Evolutionary conservation across 169 alveolate genomes (phyloP).

Genomic region (Babesia bigemina): DNA sequence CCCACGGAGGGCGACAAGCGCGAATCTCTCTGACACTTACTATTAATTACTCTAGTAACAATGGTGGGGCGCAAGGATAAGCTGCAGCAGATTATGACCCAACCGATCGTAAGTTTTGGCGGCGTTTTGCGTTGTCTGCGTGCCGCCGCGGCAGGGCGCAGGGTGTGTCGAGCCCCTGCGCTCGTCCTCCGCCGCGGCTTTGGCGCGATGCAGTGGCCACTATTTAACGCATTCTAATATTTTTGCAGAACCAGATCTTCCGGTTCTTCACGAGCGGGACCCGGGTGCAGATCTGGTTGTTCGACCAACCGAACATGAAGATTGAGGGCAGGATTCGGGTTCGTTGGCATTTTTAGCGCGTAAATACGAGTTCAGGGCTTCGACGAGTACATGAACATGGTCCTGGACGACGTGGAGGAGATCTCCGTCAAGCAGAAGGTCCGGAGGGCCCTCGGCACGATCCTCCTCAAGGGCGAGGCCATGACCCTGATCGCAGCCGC

Average conservation of each 20-base stretch:
- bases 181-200: background rate
- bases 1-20: conserved; percentile 27
- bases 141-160: background rate
- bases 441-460: conserved; percentile 86
- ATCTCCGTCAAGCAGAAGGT: conserved; percentile 85
- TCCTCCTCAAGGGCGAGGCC: conserved; percentile 93
- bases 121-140: conserved; percentile 1
- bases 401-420: conserved; percentile 92
- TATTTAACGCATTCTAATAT: background rate
- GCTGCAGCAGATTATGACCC: conserved; percentile 89
- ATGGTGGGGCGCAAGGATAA: conserved; percentile 78
- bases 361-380: conserved; percentile 82
- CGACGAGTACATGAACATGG: conserved; percentile 96
- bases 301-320: conserved; percentile 87
- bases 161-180: background rate
- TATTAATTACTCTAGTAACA: conserved; percentile 13
- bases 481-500: conserved; percentile 90
- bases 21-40: background rate
- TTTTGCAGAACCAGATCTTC: conserved; percentile 88
- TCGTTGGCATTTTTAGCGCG: conserved; percentile 11
- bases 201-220: background rate
- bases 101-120: conserved; percentile 81
- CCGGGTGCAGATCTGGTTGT: conserved; percentile 93
- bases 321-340: conserved; percentile 91
- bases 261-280: conserved; percentile 90